Percentiles rank a stretch among this genome's conserved stretches.
phyloP scores from a whole-genome alignment of 2,329 filamentous ascomycete species.

The Diaporthe longicolla region DNA sequence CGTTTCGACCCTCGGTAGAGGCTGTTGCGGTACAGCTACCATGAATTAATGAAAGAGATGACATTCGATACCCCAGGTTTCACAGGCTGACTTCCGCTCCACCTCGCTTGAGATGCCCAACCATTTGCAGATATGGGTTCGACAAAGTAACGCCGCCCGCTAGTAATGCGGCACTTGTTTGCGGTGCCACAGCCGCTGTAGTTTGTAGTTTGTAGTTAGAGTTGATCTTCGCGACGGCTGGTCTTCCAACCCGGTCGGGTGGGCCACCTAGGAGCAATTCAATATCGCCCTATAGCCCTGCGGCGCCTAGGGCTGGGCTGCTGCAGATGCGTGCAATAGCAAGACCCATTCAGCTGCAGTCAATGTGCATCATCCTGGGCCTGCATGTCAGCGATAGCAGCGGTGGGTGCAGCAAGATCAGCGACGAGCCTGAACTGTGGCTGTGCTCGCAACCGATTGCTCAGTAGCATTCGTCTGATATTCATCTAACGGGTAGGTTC shows the following conservation, averaged over 20 bases:
- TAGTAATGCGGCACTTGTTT: background rate
- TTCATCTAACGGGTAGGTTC: conserved; percentile 34
- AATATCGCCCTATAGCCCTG: conserved; percentile 2
- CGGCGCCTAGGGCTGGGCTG: conserved; percentile 1
- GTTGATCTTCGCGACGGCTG: conserved; percentile 9
- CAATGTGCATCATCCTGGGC: background rate
- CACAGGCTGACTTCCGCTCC: background rate
- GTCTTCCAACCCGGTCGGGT: background rate
- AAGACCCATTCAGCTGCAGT: conserved; percentile 2
- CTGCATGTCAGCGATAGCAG: background rate
- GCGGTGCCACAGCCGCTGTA: background rate
- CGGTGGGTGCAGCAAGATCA: background rate
- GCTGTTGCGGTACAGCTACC: conserved; percentile 10
- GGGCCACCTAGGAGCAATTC: background rate
- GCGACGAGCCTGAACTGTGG: conserved; percentile 1
- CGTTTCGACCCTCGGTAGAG: conserved; percentile 6
- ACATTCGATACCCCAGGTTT: background rate
- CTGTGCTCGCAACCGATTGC: conserved; percentile 16
- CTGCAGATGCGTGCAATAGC: background rate
- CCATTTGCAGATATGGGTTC: background rate
- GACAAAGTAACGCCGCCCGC: background rate
- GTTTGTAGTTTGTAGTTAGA: background rate
- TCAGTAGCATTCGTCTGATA: conserved; percentile 5
- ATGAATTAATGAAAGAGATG: conserved; percentile 21
- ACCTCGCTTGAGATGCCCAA: conserved; percentile 15